Conservation (phyloP, 2,329 filamentous ascomycete genomes). For the Nakataea oryzae region DNA sequence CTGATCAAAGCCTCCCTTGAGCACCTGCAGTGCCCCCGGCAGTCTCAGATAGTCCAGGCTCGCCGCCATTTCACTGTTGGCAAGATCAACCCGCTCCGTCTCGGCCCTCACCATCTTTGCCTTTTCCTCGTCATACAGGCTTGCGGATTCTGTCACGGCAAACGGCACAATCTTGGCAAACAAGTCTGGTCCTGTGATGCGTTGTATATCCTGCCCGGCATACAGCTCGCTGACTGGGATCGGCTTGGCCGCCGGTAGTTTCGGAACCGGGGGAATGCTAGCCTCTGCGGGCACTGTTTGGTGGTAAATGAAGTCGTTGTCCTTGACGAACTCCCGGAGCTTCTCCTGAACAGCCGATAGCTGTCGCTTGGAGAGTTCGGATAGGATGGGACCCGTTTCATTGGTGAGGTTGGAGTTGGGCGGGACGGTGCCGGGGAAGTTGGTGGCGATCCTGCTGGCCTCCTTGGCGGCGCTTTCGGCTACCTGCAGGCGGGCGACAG, state of each 20-base stretch:
- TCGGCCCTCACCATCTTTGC: slow-evolving; percentile 90
- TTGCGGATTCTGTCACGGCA: slow-evolving; percentile 91
- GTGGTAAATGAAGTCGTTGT: slow-evolving; percentile 98
- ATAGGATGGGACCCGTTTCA: slow-evolving; percentile 63
- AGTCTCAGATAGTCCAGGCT: slow-evolving; percentile 89
- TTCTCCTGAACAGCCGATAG: slow-evolving; percentile 71
- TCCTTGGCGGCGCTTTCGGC: slow-evolving; percentile 73
- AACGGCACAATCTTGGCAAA: slow-evolving; percentile 96
- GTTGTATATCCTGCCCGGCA: slow-evolving; percentile 91
- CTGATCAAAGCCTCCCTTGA: slow-evolving; percentile 89
- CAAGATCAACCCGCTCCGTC: slow-evolving; percentile 83
- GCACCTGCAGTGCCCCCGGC: slow-evolving; percentile 76
- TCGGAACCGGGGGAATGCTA: slow-evolving; percentile 69
- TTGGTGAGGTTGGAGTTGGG: slow-evolving; percentile 73
- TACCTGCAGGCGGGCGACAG: slow-evolving; percentile 71
- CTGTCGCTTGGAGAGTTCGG: slow-evolving; percentile 80
- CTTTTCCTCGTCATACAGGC: slow-evolving; percentile 96
- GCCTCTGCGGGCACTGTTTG: slow-evolving; percentile 82
- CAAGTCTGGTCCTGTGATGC: slow-evolving; percentile 92
- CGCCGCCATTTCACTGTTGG: slow-evolving; percentile 91
- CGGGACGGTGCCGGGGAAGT: slow-evolving; percentile 71
- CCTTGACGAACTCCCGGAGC: slow-evolving; percentile 65
- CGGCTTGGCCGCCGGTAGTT: slow-evolving; percentile 89
- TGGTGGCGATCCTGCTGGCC: slow-evolving; percentile 63
- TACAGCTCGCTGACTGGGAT: slow-evolving; percentile 96